Evolutionary conservation across 192 early-diverging fungal genomes (phyloP), one percentile per base, ranked within the genome.

Genomic region (Umbelopsis vinacea): DNA sequence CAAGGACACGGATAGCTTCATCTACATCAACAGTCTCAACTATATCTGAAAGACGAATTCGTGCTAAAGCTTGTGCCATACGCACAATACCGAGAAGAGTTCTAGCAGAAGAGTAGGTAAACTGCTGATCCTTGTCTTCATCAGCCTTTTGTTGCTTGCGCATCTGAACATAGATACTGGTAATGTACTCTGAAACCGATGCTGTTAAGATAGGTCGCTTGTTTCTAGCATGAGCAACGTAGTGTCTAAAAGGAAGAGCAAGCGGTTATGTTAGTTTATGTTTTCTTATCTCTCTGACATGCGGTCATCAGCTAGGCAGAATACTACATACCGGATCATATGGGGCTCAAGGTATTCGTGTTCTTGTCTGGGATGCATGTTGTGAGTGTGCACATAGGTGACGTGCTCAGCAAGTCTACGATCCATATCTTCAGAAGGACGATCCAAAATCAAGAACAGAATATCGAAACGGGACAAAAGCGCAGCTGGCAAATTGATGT

Each of bases 401-500:
- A 99, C 84, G 74, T 97, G 95, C 74, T 93, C 87, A 6, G 97
- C 97, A 55, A 98, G 80, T 19, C 91, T 86, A 33, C 94, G 83
- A 79, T 99, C 97, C 76, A 90, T 87, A 14, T 83, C 73, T 69
- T 96, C 94, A 75, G 96, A 91, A 35, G 93, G 90, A 60, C 91
- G 89, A 80, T 98, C 96, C 46, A 99, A 80, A 21, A 99, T 87
- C 71, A 99, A 81, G 76, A 94, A 97, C 10, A 97, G 83, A 71
- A 99, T 82, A 79, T 99, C 97, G 74, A 99, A 99, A 76, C 97
- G 92, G 23, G 91, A 93, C 24, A 99, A 83, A 54, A 99, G 84
- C 37, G 97, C 95, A 8, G 96, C 94, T 3, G 96, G 96, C 55
- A 99, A 86, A 73, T 98, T 98, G 85, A 99, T 98, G 81, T 99